A percentile compares a stretch with the other conserved stretches of the same genome.
Conservation (phyloP, 1,284 basidiomycete genomes). For the Pholiota adiposa region DNA sequence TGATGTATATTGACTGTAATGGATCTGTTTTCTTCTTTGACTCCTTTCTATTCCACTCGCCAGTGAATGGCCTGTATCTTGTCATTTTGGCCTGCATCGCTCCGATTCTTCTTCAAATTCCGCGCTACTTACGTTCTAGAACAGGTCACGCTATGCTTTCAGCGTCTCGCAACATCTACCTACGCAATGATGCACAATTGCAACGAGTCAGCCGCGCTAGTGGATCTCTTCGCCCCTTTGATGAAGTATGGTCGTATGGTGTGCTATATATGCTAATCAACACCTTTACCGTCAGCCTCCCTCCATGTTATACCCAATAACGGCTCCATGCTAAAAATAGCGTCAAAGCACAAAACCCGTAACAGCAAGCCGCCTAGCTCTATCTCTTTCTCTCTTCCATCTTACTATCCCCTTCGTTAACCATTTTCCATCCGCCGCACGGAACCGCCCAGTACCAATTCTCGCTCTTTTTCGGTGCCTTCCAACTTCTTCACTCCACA, state of each 20-base stretch:
- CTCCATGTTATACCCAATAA: not conserved
- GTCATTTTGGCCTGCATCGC: not conserved
- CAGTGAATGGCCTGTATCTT: not conserved
- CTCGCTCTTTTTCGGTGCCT: not conserved
- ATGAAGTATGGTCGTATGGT: too few relatives aligned
- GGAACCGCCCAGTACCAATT: not conserved
- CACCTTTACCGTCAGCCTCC: not conserved
- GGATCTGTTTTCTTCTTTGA: not conserved
- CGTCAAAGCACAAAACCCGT: not conserved
- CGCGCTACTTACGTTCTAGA: too few relatives aligned
- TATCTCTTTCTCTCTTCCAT: not conserved
- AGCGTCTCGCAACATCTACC: too few relatives aligned
- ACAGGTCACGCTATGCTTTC: too few relatives aligned
- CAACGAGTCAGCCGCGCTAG: too few relatives aligned
- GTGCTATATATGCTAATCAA: too few relatives aligned
- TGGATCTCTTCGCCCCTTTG: too few relatives aligned
- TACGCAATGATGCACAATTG: too few relatives aligned
- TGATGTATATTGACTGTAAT: conserved; percentile 9
- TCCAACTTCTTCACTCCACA: not conserved
- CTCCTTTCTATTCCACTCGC: not conserved
- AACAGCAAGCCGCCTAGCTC: not conserved
- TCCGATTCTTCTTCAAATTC: too few relatives aligned
- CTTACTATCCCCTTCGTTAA: not conserved
- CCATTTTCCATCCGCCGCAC: not conserved
- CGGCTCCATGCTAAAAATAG: conserved; percentile 1